Percentiles rank a stretch among this genome's conserved stretches.
Conservation (phyloP, 768 basidiomycete species). For the Rubroboletus satanas region DNA sequence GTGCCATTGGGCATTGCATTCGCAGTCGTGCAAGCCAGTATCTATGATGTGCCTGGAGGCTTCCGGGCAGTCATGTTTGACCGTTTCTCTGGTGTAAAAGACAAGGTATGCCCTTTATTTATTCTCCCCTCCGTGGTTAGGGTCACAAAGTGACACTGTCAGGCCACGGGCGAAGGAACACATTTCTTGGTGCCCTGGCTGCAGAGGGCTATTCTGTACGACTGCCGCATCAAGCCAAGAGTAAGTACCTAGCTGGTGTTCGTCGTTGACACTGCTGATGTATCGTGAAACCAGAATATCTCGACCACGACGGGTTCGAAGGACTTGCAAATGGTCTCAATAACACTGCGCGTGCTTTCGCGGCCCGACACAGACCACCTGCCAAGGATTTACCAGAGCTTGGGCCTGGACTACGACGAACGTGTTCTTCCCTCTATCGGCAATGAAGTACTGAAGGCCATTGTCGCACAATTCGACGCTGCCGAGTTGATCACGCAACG, state of each 20-base stretch:
- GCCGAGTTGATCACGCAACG: conserved; percentile 96
- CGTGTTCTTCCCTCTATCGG: conserved; percentile 96
- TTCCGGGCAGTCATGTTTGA: conserved; percentile 98
- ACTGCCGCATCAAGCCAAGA: conserved; percentile 95
- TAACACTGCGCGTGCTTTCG: conserved; percentile 93
- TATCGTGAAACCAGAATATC: conserved; percentile 63
- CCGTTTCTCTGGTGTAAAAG: conserved; percentile 87
- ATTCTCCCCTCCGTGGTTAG: neutral
- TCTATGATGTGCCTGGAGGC: conserved; percentile 82
- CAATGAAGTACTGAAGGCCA: conserved; percentile 96
- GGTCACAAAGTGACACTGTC: neutral
- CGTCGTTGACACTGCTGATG: conserved; percentile 2
- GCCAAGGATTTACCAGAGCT: conserved; percentile 88
- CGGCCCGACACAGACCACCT: conserved; percentile 87
- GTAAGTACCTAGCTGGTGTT: conserved; percentile 41
- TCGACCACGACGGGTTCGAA: conserved; percentile 99
- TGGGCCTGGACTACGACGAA: conserved; percentile 97
- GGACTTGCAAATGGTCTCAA: conserved; percentile 97
- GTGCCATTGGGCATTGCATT: conserved; percentile 40
- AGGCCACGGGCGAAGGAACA: conserved; percentile 92
- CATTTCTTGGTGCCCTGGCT: conserved; percentile 96
- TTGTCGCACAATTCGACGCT: conserved; percentile 97
- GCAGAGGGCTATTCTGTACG: conserved; percentile 93
- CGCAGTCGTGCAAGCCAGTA: conserved; percentile 46
- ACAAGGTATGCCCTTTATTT: conserved; percentile 48